Base-by-base conservation (phyloP, 805 yeast genomes). In the Candida ortonii region DNA sequence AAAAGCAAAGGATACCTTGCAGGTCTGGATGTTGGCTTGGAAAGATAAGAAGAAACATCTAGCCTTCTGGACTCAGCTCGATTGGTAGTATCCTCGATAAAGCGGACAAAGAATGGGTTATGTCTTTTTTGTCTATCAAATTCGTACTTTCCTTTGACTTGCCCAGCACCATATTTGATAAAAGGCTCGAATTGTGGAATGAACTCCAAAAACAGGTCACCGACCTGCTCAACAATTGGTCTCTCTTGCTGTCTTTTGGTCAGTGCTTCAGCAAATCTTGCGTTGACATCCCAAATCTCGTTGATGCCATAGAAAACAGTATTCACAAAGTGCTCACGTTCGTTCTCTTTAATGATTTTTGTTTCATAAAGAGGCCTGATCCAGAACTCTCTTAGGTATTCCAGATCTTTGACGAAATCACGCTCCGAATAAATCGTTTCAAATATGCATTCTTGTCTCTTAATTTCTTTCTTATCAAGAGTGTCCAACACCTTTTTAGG, bases 21-120 rank as follows among this genome's bases (percentile, higher is more conserved):
- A 20, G 96, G 88, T 57, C 98, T 76, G 11, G 96, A 88, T 2
- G 95, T 89, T 33, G 97, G 97, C 53, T 90, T 94, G 6, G 96
- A 86, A 44, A 93, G 70, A 53, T 88, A 93, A 0, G 97, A 93
- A 16, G 90, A 84, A 34, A 93, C 79, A 61, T 94, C 97, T 40
- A 90, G 77, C 62, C 88, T 85, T 52, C 95, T 74, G 22, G 87
- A 76, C 65, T 85, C 96, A 4, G 86, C 86, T 45, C 83, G 68
- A 52, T 86, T 76, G 50, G 85, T 94, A 4, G 89, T 84, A 38
- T 87, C 96, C 53, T 86, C 95, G 38, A 90, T 85, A 59, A 93
- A 93, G 52, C 93, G 68, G n/a, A 95, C 89, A 66, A 93, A 90
- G 41, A 84, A 75, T 30, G 95, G 82, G 60, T 93, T 93, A 19